Percentiles rank a stretch among this genome's conserved stretches.
These are phyloP conservation scores for Gymnopilus junonius DNA, from an alignment of 768 basidiomycete species.

Conservation along the genomic window DNA sequence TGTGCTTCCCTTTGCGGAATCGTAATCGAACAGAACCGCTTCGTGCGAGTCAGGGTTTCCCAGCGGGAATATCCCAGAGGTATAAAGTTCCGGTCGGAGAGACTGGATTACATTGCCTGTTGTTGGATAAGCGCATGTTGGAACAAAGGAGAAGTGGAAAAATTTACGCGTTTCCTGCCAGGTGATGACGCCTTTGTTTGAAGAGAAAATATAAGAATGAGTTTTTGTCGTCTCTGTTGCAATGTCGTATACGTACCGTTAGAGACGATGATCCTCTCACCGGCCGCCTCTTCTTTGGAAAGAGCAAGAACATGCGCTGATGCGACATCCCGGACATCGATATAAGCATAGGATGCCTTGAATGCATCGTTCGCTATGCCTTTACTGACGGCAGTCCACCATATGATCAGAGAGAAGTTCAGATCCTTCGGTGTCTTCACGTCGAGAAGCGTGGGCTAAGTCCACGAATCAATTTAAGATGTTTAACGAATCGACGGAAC, in stretches of 20 bases:
- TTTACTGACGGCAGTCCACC: slow-evolving; percentile 31
- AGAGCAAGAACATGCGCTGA: slow-evolving; percentile 59
- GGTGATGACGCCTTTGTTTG: slow-evolving; percentile 2
- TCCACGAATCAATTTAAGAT: not conserved
- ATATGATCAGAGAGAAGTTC: slow-evolving; percentile 39
- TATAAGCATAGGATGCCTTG: slow-evolving; percentile 32
- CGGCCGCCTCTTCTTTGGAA: slow-evolving; percentile 52
- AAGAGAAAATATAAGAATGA: not conserved
- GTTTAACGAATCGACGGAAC: not conserved
- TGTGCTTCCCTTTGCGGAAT: not conserved
- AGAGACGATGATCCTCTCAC: slow-evolving; percentile 60
- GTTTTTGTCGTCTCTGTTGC: not conserved
- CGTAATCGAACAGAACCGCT: not conserved
- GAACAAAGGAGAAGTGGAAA: not conserved
- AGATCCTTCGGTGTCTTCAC: slow-evolving; percentile 36
- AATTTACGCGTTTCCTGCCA: slow-evolving; percentile 15
- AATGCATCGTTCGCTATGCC: slow-evolving; percentile 22
- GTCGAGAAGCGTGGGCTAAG: slow-evolving; percentile 48
- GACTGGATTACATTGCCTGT: slow-evolving; percentile 9
- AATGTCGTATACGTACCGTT: slow-evolving; percentile 27
- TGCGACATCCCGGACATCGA: slow-evolving; percentile 63
- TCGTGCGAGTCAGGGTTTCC: slow-evolving; percentile 3
- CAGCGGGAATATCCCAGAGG: not conserved
- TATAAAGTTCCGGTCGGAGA: slow-evolving; percentile 5
- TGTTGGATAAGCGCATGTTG: not conserved